phyloP scores from a whole-genome alignment of 2,329 filamentous ascomycete genomes.

The Aspergillus fumigatus region DNA sequence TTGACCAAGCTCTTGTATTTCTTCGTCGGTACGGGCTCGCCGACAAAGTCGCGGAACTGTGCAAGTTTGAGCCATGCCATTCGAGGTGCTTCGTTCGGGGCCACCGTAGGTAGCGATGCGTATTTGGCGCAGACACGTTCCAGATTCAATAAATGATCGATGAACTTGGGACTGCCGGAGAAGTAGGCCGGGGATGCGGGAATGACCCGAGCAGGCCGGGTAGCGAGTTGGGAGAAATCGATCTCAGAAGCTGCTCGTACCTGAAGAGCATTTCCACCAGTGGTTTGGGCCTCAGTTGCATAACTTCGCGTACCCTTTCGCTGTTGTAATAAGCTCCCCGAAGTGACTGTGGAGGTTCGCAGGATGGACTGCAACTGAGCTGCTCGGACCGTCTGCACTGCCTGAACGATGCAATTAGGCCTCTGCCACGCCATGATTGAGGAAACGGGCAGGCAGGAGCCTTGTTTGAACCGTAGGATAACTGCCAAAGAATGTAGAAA shows the following conservation, averaged over 20 bases:
- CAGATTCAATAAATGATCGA: constrained; percentile 73
- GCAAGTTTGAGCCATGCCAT: constrained; percentile 76
- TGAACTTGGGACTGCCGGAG: constrained; percentile 77
- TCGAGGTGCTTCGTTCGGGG: constrained; percentile 61
- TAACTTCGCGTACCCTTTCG: constrained; percentile 22
- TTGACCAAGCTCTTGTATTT: constrained; percentile 75
- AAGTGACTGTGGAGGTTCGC: constrained; percentile 31
- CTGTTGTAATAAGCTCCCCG: constrained; percentile 8
- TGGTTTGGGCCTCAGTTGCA: constrained; percentile 23
- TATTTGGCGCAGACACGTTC: constrained; percentile 68
- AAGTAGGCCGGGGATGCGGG: constrained; percentile 93
- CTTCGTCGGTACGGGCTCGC: constrained; percentile 68
- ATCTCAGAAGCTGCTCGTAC: constrained; percentile 25
- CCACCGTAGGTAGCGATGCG: constrained; percentile 65
- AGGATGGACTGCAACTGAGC: constrained; percentile 38
- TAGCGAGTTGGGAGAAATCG: constrained; percentile 25
- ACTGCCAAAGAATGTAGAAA: neutral
- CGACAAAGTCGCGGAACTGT: constrained; percentile 67
- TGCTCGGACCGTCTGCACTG: constrained; percentile 29
- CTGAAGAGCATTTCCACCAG: constrained; percentile 4
- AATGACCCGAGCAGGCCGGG: constrained; percentile 64
- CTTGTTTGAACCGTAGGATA: constrained; percentile 1
- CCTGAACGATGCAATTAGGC: constrained; percentile 31
- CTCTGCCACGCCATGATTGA: constrained; percentile 35
- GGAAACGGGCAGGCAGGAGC: constrained; percentile 10